These are phyloP conservation scores for Cytospora paraplurivora DNA, from an alignment of 2,329 filamentous ascomycete genomes.

Conservation along the genomic window DNA sequence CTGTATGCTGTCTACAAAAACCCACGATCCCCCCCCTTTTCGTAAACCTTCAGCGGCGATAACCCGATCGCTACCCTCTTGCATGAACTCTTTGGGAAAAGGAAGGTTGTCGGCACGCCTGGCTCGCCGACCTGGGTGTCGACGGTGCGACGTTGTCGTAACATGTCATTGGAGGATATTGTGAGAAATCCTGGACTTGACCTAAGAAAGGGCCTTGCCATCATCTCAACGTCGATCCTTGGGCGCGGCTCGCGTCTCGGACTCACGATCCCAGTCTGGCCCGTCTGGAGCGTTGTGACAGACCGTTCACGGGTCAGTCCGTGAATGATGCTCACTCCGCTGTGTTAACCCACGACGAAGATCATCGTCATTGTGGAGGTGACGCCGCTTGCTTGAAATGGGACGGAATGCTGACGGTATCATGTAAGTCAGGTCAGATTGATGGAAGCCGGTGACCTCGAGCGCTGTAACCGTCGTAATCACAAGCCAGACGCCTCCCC, in stretches of 20 bases:
- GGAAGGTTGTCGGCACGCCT: neutral
- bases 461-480: slow-evolving; percentile 8
- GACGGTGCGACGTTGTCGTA: slow-evolving; percentile 7
- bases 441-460: slow-evolving; percentile 1
- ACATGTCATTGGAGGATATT: neutral
- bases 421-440: neutral
- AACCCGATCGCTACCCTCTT: slow-evolving; percentile 17
- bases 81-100: slow-evolving; percentile 9
- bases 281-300: neutral
- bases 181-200: neutral
- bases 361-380: neutral
- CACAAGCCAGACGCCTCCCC: slow-evolving; percentile 19
- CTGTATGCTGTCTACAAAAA: neutral
- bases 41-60: neutral
- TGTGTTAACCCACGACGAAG: neutral
- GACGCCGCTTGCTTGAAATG: neutral
- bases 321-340: neutral
- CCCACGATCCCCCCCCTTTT: neutral
- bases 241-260: slow-evolving; percentile 16
- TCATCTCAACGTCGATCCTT: slow-evolving; percentile 16
- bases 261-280: neutral
- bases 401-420: neutral
- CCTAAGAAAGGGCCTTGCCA: slow-evolving; percentile 6
- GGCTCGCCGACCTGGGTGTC: slow-evolving; percentile 4
- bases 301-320: neutral